A percentile compares a stretch with the other conserved stretches of the same genome.
These are phyloP conservation scores for Ganoderma lingzhi DNA, from an alignment of 1,284 basidiomycete species.

Conservation along the genomic window DNA sequence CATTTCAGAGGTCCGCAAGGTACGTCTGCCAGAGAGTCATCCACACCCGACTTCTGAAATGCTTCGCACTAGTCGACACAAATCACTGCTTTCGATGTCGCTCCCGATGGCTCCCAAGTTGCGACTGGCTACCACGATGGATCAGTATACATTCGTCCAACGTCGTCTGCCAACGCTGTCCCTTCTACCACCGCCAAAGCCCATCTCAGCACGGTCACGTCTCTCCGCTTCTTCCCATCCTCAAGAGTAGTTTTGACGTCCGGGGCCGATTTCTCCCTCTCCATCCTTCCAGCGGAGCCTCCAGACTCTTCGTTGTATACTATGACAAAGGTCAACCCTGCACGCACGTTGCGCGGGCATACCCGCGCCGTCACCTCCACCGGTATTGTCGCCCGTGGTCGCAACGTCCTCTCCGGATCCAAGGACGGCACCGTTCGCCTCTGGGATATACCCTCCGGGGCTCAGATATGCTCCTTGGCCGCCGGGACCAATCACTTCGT, in stretches of 20 bases:
- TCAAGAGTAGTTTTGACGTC: conserved; percentile 69
- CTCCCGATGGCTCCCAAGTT: conserved; percentile 63
- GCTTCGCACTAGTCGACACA: conserved; percentile 38
- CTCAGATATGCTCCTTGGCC: conserved; percentile 53
- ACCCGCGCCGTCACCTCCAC: conserved; percentile 67
- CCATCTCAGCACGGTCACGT: conserved; percentile 64
- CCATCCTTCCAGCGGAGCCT: conserved; percentile 65
- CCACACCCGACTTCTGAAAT: not conserved
- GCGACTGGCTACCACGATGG: conserved; percentile 69
- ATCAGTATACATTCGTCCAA: conserved; percentile 52
- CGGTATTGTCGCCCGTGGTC: conserved; percentile 69
- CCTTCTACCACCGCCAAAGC: conserved; percentile 47
- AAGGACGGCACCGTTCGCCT: conserved; percentile 76
- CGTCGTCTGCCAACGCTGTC: conserved; percentile 21
- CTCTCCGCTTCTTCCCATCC: conserved; percentile 69
- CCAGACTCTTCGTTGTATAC: conserved; percentile 31
- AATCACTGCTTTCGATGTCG: conserved; percentile 69
- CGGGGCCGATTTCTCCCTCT: conserved; percentile 68
- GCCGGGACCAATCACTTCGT: conserved; percentile 45
- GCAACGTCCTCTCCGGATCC: conserved; percentile 67
- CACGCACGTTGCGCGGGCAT: conserved; percentile 75
- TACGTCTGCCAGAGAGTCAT: conserved; percentile 41
- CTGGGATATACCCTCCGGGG: conserved; percentile 76
- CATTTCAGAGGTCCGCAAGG: conserved; percentile 48
- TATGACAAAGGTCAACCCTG: conserved; percentile 47